phyloP scores from a whole-genome alignment of 805 yeast genomes.

The Wickerhamomyces ciferrii region DNA sequence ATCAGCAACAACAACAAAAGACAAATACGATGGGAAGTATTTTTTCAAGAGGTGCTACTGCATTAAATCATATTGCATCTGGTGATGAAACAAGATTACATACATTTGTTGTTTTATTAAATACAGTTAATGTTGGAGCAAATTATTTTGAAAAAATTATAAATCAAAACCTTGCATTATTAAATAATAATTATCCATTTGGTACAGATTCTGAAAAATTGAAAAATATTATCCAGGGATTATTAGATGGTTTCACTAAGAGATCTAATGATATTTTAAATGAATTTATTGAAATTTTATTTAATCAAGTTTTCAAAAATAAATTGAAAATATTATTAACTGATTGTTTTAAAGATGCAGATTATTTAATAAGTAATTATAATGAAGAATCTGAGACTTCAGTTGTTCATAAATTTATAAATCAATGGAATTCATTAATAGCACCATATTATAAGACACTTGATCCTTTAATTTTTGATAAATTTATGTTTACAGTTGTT shows the following conservation, averaged over 20 bases:
- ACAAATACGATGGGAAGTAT: conserved; percentile 22
- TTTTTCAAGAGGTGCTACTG: conserved; percentile 39
- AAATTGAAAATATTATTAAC: conserved; percentile 37
- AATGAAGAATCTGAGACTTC: conserved; percentile 31
- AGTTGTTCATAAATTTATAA: conserved; percentile 44
- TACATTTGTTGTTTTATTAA: conserved; percentile 61
- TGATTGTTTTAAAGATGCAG: conserved; percentile 31
- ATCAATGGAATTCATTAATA: conserved; percentile 60
- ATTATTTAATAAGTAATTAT: conserved; percentile 18
- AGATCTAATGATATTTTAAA: conserved; percentile 26
- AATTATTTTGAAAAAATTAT: conserved; percentile 44
- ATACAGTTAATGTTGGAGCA: conserved; percentile 63
- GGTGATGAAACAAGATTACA: conserved; percentile 46
- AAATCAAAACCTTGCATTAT: conserved; percentile 23
- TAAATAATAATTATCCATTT: conserved; percentile 32
- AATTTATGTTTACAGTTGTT: conserved; percentile 45
- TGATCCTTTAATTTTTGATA: conserved; percentile 45
- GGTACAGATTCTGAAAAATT: conserved; percentile 26
- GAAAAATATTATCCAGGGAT: conserved; percentile 18
- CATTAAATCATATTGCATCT: conserved; percentile 30
- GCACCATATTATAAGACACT: conserved; percentile 60
- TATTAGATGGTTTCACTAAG: conserved; percentile 19
- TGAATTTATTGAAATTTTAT: conserved; percentile 39
- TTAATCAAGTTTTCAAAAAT: conserved; percentile 39
- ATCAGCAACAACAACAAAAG: conserved; percentile 2